A percentile compares a stretch with the other conserved stretches of the same genome.
Evolutionary conservation across 768 basidiomycete species (phyloP).

Genomic region (Pleurotus tuoliensis): DNA sequence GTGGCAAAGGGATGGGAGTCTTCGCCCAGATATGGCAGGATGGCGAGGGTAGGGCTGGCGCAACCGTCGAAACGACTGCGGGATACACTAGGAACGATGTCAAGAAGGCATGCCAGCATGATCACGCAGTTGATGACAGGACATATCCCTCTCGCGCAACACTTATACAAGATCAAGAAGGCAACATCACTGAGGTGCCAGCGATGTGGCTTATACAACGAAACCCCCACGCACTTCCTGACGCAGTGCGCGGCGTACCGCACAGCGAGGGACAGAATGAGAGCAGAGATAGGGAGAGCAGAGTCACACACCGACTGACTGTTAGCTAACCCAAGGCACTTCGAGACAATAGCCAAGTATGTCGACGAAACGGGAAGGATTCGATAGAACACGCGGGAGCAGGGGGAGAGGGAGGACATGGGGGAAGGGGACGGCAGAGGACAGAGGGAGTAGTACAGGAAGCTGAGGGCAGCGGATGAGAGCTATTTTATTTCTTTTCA

Average conservation of each 20-base stretch:
- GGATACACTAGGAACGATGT: background rate
- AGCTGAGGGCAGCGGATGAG: too few species aligned
- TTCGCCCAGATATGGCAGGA: conserved; percentile 3
- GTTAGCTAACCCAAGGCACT: background rate
- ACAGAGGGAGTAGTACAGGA: too few species aligned
- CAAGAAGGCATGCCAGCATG: conserved; percentile 10
- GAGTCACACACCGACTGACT: background rate
- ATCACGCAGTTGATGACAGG: conserved; percentile 28
- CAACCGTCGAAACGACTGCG: conserved; percentile 11
- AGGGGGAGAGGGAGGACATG: background rate
- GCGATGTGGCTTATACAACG: conserved; percentile 4
- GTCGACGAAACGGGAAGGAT: background rate
- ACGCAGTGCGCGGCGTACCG: background rate
- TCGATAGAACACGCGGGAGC: background rate
- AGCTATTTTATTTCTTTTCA: too few species aligned
- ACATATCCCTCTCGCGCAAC: conserved; percentile 24
- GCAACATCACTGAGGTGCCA: conserved; percentile 15
- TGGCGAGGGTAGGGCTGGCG: conserved; percentile 9
- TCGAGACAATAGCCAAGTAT: background rate
- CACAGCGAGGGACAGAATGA: background rate
- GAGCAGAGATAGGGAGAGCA: background rate
- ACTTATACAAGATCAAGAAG: conserved; percentile 20
- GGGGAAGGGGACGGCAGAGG: background rate
- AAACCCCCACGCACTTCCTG: background rate
- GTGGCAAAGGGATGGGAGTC: conserved; percentile 7